Evolutionary conservation across 805 yeast genomes (phyloP).

Genomic region (Ogataea trehalophila): DNA sequence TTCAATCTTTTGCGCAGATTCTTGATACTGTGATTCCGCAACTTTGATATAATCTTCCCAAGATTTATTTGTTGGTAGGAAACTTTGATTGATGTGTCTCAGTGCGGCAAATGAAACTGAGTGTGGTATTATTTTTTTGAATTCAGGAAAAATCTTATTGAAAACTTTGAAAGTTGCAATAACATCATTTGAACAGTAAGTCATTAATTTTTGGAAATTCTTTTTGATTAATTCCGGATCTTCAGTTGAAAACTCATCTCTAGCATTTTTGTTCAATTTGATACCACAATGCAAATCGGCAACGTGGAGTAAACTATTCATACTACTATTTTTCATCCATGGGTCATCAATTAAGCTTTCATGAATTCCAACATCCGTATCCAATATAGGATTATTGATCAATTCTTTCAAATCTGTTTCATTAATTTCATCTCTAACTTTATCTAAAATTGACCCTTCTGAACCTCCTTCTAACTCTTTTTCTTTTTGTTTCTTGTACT

Average conservation of each 20-base stretch:
- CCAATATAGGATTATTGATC: slow-evolving; percentile 26
- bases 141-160: slow-evolving; percentile 63
- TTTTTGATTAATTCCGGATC: slow-evolving; percentile 50
- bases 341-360: slow-evolving; percentile 56
- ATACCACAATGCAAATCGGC: slow-evolving; percentile 74
- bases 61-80: slow-evolving; percentile 67
- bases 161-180: slow-evolving; percentile 67
- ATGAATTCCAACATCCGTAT: slow-evolving; percentile 27
- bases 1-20: slow-evolving; percentile 52
- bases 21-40: slow-evolving; percentile 65
- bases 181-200: slow-evolving; percentile 86
- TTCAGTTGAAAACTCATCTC: slow-evolving; percentile 58
- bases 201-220: slow-evolving; percentile 56
- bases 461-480: slow-evolving; percentile 16
- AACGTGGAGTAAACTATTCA: slow-evolving; percentile 76
- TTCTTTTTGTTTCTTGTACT: slow-evolving; percentile 41
- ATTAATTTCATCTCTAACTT: slow-evolving; percentile 18
- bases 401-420: slow-evolving; percentile 25
- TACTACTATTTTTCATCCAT: slow-evolving; percentile 74
- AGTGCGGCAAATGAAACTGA: slow-evolving; percentile 92
- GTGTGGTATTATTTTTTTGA: slow-evolving; percentile 71
- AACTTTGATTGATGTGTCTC: slow-evolving; percentile 62
- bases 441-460: slow-evolving; percentile 9
- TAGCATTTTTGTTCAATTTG: slow-evolving; percentile 55
- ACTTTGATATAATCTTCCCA: slow-evolving; percentile 72